A percentile compares a stretch with the other conserved stretches of the same genome.
phyloP scores from a whole-genome alignment of 2,329 filamentous ascomycete species.

The Paecilomyces dactylethromorphus region DNA sequence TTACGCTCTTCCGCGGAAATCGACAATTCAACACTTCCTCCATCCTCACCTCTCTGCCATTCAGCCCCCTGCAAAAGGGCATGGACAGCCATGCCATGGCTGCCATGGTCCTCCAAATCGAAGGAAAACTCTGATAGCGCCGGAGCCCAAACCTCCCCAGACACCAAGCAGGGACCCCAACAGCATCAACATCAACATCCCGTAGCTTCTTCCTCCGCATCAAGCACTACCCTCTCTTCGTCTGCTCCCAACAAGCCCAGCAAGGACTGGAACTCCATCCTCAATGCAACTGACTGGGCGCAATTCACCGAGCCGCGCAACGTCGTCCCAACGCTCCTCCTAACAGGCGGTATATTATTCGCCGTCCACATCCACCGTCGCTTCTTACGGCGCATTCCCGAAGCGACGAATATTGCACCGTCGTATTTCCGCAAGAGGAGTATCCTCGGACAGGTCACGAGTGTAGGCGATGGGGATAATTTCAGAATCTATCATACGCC shows the following conservation, averaged over 20 bases:
- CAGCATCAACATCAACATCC: constrained; percentile 8
- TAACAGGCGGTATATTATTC: constrained; percentile 32
- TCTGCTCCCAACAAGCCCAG: constrained; percentile 20
- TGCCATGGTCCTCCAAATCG: constrained; percentile 38
- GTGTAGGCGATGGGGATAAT: constrained; percentile 93
- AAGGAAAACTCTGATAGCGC: constrained; percentile 12
- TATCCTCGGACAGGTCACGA: constrained; percentile 79
- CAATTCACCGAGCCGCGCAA: constrained; percentile 31
- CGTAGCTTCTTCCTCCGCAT: constrained; percentile 4
- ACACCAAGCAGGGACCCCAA: constrained; percentile 12
- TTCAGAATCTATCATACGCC: constrained; percentile 94
- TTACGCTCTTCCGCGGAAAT: neutral
- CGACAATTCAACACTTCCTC: neutral
- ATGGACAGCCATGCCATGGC: constrained; percentile 43
- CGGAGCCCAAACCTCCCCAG: constrained; percentile 5
- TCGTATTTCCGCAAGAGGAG: constrained; percentile 67
- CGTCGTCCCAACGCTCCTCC: constrained; percentile 29
- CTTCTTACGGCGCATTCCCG: constrained; percentile 79
- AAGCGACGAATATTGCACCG: constrained; percentile 66
- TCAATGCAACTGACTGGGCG: constrained; percentile 36
- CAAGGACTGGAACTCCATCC: constrained; percentile 33
- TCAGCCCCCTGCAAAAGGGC: constrained; percentile 9
- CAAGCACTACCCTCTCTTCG: constrained; percentile 9
- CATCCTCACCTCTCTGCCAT: constrained; percentile 1
- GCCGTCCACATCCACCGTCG: constrained; percentile 28